Evolutionary conservation across 176 grass and related monocot genomes (phyloP), one percentile per base, ranked within the genome.

Genomic region (Bonia amplexicaulis): DNA sequence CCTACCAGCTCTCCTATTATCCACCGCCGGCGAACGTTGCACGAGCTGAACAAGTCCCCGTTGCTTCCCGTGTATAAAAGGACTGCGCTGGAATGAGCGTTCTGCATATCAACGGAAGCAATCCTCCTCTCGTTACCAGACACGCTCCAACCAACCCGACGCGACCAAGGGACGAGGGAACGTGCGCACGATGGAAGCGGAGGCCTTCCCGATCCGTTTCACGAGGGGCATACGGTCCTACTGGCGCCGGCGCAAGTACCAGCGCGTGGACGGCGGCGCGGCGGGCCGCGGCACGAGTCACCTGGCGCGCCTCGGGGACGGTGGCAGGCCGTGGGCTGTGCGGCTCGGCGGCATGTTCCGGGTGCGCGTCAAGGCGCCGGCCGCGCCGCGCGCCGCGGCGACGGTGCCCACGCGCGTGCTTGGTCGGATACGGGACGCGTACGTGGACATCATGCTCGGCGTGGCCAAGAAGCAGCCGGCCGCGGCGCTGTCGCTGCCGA

Each of bases 211-310:
- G 51, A 92, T 87, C 40, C 85, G 78, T 27, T 94, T 97, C 86
- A 94, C 92, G 1, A 91, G 76, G 68, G 95, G 90, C 85, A 92
- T 97, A 70, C 82, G 88, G 27, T 73, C 95, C 62, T 92, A 92
- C 84, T 94, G 95, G 95, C 69, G 86, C 62, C 82, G 84, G 63
- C 44, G 78, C 72, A 89, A 89, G 61, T 97, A 94, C 84, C 78
- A 89, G 57, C 48, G 12, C 25, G 73, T 76, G 15, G 88, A 91
- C 51, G 64, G 41, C 79, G 20, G 57, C 76, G 42, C 80, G 6
- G 73, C 59, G 15, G 77, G 60, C 49, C 85, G 72, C 35, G 85
- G 80, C 76, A 47, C 41, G 87, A 35, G 64, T 3, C 57, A 76
- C 6, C 90, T 92, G 69, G 82, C 85, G 47, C 84, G 81, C 19